A percentile compares a stretch with the other conserved stretches of the same genome.
phyloP scores from a whole-genome alignment of 768 basidiomycete genomes.

The Trametopsis cervina region DNA sequence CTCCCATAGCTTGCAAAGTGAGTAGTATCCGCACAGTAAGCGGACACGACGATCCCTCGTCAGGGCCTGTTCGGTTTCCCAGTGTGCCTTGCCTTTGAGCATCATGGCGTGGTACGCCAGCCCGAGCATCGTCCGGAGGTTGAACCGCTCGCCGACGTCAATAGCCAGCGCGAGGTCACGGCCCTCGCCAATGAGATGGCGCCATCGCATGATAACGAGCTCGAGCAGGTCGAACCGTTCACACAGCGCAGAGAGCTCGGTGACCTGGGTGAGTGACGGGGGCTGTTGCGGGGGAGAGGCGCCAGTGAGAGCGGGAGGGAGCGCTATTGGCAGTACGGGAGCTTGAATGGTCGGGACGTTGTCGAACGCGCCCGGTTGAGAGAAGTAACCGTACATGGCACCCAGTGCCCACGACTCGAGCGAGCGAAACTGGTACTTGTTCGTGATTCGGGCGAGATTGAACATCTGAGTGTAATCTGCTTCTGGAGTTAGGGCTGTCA shows the following conservation, averaged over 20 bases:
- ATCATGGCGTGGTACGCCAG: constrained; percentile 47
- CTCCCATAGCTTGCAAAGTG: constrained; percentile 38
- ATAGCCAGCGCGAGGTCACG: constrained; percentile 40
- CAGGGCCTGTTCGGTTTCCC: constrained; percentile 31
- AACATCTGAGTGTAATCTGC: constrained; percentile 38
- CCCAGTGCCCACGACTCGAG: constrained; percentile 39
- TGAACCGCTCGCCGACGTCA: constrained; percentile 40
- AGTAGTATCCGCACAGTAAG: constrained; percentile 46
- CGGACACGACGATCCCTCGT: constrained; percentile 43
- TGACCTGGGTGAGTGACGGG: constrained; percentile 39
- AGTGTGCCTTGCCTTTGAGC: constrained; percentile 40
- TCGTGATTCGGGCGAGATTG: constrained; percentile 40
- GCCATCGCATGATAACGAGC: constrained; percentile 38
- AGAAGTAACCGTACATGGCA: constrained; percentile 34
- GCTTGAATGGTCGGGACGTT: constrained; percentile 14
- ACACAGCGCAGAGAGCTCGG: constrained; percentile 46
- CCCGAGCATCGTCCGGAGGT: constrained; percentile 38
- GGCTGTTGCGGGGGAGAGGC: constrained; percentile 15
- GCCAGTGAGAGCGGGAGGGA: background rate
- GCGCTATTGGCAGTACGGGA: background rate
- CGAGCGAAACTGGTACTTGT: constrained; percentile 40
- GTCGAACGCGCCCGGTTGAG: constrained; percentile 24
- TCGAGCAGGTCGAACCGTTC: constrained; percentile 38
- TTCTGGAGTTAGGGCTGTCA: constrained; percentile 34
- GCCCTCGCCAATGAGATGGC: constrained; percentile 37